These are phyloP conservation scores for Oemleria cerasiformis DNA, from an alignment of 306 rosid genomes.

Conservation along the genomic window DNA sequence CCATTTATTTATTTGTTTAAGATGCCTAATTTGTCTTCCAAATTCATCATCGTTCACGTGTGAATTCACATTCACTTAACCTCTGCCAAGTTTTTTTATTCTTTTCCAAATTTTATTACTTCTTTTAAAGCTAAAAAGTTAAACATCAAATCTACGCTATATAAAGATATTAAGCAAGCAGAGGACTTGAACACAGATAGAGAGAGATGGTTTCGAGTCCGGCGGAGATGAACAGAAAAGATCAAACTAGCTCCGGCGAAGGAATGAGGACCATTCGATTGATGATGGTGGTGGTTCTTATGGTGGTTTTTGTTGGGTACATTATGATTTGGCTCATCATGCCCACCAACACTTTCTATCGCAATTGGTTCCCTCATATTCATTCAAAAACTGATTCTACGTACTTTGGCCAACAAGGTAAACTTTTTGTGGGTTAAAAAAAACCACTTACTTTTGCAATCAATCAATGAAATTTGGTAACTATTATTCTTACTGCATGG, in stretches of 20 bases:
- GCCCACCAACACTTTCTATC: conserved; percentile 46
- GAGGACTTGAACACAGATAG: too few relatives aligned
- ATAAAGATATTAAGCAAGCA: not conserved
- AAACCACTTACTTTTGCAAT: not conserved
- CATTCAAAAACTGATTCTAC: conserved; percentile 42
- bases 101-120: not conserved
- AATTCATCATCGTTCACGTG: not conserved
- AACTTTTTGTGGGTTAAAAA: too few relatives aligned
- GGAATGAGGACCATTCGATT: conserved; percentile 26
- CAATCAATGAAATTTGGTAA: not conserved
- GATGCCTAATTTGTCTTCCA: not conserved
- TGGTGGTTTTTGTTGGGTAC: conserved; percentile 43
- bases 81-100: too few relatives aligned
- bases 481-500: not conserved
- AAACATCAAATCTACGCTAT: not conserved
- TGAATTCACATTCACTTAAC: not conserved
- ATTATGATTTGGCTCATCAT: conserved; percentile 43
- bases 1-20: not conserved
- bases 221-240: not conserved
- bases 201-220: conserved; percentile 22
- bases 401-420: conserved; percentile 49
- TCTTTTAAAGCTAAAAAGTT: not conserved
- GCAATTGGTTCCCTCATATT: conserved; percentile 39
- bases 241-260: conserved; percentile 1
- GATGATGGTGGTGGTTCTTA: conserved; percentile 30